These are phyloP conservation scores for Cordyceps farinosa DNA, from an alignment of 2,329 filamentous ascomycete species.

Conservation along the genomic window DNA sequence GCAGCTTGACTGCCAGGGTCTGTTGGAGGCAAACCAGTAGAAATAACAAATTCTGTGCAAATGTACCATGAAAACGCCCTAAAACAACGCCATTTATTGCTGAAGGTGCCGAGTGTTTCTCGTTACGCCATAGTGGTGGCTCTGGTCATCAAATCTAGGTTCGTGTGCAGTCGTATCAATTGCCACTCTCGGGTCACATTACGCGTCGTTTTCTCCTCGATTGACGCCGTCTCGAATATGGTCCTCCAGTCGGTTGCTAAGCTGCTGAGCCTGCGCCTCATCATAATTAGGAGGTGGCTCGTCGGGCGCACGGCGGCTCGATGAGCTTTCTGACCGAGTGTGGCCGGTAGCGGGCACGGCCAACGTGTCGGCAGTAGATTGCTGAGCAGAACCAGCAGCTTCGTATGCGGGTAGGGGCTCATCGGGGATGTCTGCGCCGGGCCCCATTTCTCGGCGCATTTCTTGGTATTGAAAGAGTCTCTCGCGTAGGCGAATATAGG, in stretches of 20 bases:
- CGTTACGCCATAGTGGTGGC: conserved; percentile 3
- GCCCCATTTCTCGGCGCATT: conserved; percentile 65
- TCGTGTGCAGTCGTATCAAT: conserved; percentile 1
- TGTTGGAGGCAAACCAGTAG: background rate
- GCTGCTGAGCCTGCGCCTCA: conserved; percentile 73
- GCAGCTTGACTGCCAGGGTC: background rate
- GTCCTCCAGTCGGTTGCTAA: conserved; percentile 59
- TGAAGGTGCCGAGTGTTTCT: background rate
- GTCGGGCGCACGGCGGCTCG: conserved; percentile 47
- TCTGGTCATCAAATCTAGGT: conserved; percentile 5
- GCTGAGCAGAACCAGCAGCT: conserved; percentile 40
- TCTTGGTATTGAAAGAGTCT: conserved; percentile 77
- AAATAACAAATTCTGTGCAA: background rate
- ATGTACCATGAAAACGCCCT: background rate
- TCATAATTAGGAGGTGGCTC: conserved; percentile 91
- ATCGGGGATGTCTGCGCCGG: conserved; percentile 63
- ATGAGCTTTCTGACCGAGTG: conserved; percentile 35
- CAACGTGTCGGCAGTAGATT: conserved; percentile 28
- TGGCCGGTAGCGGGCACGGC: conserved; percentile 24
- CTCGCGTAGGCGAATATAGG: conserved; percentile 81
- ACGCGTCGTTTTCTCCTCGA: conserved; percentile 39
- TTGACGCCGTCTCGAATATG: conserved; percentile 73
- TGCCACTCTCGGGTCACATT: conserved; percentile 11
- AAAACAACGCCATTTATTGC: conserved; percentile 13
- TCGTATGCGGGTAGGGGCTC: conserved; percentile 90